A percentile compares a stretch with the other conserved stretches of the same genome.
Evolutionary conservation across 78 protist genomes (phyloP).

Genomic region (slime mould (Dictyostelium discoideum)): DNA sequence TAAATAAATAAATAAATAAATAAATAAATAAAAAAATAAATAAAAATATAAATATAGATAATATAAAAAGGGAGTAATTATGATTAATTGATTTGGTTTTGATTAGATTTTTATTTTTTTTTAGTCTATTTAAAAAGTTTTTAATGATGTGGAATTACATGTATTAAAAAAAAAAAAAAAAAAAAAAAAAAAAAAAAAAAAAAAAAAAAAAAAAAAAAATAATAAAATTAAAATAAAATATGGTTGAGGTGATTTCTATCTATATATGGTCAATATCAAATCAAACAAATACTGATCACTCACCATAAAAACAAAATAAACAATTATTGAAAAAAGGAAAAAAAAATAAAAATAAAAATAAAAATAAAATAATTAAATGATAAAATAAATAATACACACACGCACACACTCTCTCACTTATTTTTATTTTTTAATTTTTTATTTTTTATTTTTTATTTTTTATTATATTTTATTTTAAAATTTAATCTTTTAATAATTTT

Average conservation of each 20-base stretch:
- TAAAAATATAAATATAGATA: not conserved
- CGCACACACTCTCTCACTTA: too few relatives aligned
- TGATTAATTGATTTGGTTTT: not conserved
- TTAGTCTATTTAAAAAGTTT: not conserved
- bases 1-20: not conserved
- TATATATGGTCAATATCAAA: not conserved
- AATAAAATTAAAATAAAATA: not conserved
- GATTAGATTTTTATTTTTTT: not conserved
- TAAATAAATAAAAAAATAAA: not conserved
- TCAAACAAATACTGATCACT: not conserved
- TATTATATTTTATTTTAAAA: not conserved
- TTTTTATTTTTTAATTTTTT: too few relatives aligned
- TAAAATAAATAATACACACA: not conserved
- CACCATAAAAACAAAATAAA: not conserved
- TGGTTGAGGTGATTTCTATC: not conserved
- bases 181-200: not conserved
- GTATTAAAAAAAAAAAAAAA: not conserved
- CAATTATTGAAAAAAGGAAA: not conserved
- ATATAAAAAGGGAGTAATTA: not conserved
- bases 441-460: too few relatives aligned
- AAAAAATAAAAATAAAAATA: not conserved
- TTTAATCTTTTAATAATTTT: not conserved
- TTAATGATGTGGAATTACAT: not conserved
- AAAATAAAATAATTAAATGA: too few relatives aligned
- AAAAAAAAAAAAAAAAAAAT: not conserved